Evolutionary conservation across 768 basidiomycete species (phyloP), one percentile per base, ranked within the genome.

Genomic region (Psilocybe azurescens): DNA sequence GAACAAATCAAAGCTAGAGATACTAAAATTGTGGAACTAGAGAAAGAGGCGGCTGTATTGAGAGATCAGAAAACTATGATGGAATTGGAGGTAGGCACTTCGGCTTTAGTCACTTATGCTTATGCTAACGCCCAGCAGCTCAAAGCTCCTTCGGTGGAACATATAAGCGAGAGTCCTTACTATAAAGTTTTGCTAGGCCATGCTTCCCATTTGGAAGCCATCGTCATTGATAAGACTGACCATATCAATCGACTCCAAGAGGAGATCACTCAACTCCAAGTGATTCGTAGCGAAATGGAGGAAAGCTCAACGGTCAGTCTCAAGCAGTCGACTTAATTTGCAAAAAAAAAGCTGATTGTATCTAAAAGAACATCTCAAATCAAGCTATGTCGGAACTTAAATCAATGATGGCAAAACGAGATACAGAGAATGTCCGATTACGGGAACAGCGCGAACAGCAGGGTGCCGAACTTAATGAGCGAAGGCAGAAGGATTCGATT

Each of bases 381-480:
- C 80, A 85, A 68, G 75, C 79, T 38, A 77, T 81, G n/a, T 83
- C 89, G 65, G 91, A 95, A 32, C 77, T 91, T 33, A 88, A 85
- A 66, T 70, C 73, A 1, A 80, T 86, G 71, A 72, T 90, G 39
- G 76, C 78, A 8, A 90, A 89, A 69, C 86, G 88, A 38, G 89
- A 92, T 64, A 75, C 78, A 2, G 91, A 94, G 56, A 86, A 85
- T 66, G 73, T 80, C 18, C 86, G 92, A 33, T 78, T 94, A 18
- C 86, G 92, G 20, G 89, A 89, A 55, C 82, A 87, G 63, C 86
- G 92, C 6, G 91, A 94, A 65, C 88, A 90, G 63, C 79, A 79
- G 49, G 70, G 73, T 7, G 84, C 87, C 3, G 93, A 94, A 65
- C 66, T 91, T 30, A 72, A 79, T 36, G 94, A 95, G 69, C 84